Evolutionary conservation across 768 basidiomycete genomes (phyloP).

Genomic region (Pisolithus sp.): DNA sequence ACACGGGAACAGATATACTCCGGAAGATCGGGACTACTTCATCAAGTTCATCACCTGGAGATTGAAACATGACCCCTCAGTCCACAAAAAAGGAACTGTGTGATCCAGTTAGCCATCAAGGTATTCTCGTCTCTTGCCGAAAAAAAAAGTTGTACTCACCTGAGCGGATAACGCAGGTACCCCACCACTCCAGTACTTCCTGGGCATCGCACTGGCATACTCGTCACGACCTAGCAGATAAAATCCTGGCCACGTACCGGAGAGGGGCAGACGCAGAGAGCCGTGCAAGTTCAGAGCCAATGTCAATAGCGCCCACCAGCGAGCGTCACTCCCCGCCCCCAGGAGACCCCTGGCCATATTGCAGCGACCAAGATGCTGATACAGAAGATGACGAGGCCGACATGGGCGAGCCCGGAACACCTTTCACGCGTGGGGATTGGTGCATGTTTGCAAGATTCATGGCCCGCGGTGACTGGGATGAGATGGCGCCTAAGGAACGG

Average conservation of each 20-base stretch:
- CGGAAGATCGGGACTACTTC: constrained; percentile 61
- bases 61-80: constrained; percentile 45
- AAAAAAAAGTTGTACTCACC: background rate
- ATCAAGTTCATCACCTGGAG: constrained; percentile 61
- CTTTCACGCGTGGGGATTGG: constrained; percentile 57
- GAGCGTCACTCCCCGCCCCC: constrained; percentile 14
- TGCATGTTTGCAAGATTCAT: constrained; percentile 56
- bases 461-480: constrained; percentile 42
- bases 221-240: constrained; percentile 60
- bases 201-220: constrained; percentile 67
- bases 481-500: constrained; percentile 36
- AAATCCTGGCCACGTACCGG: constrained; percentile 41
- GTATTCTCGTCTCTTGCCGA: constrained; percentile 19
- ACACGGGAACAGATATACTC: constrained; percentile 58
- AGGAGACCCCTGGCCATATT: constrained; percentile 15
- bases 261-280: constrained; percentile 24
- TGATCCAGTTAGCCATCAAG: constrained; percentile 49
- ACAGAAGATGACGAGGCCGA: constrained; percentile 27
- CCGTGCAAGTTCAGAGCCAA: constrained; percentile 17
- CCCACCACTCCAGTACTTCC: constrained; percentile 56
- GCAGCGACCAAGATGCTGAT: constrained; percentile 13
- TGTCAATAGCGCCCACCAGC: constrained; percentile 13
- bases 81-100: constrained; percentile 51
- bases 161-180: constrained; percentile 38
- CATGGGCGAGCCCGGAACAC: constrained; percentile 47